Evolutionary conservation across 495 filamentous ascomycete genomes (phyloP).

Genomic region (Trichoderma orchidacearum): DNA sequence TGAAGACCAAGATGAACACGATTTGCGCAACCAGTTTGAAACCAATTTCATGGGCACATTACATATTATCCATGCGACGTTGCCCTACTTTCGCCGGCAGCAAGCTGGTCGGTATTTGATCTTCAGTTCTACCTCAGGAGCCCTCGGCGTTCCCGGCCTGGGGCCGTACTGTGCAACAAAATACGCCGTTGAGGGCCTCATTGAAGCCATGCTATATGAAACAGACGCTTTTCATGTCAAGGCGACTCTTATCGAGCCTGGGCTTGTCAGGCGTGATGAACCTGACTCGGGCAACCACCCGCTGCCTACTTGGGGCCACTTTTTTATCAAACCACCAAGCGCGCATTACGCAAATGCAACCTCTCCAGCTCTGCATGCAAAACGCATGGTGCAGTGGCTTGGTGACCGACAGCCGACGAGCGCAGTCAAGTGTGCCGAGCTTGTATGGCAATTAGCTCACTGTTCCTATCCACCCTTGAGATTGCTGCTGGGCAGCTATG

Average conservation of each 20-base stretch:
- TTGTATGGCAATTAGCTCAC: constrained; percentile 93
- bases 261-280: constrained; percentile 69
- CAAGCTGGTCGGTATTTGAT: constrained; percentile 73
- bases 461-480: constrained; percentile 81
- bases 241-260: constrained; percentile 83
- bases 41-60: constrained; percentile 93
- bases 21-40: constrained; percentile 91
- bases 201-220: constrained; percentile 93
- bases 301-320: constrained; percentile 75
- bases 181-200: constrained; percentile 87
- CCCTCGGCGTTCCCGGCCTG: constrained; percentile 78
- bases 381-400: constrained; percentile 91
- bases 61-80: constrained; percentile 79
- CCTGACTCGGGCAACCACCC: constrained; percentile 34
- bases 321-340: constrained; percentile 73
- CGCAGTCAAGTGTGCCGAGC: constrained; percentile 84
- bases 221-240: constrained; percentile 84
- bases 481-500: constrained; percentile 78
- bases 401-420: constrained; percentile 84
- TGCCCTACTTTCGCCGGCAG: constrained; percentile 75
- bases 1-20: constrained; percentile 92
- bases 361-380: constrained; percentile 75
- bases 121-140: constrained; percentile 81
- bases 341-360: constrained; percentile 66
- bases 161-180: constrained; percentile 95